A percentile compares a stretch with the other conserved stretches of the same genome.
Conservation (phyloP, 1,139 yeast genomes). For the Arxiozyma heterogenica region DNA sequence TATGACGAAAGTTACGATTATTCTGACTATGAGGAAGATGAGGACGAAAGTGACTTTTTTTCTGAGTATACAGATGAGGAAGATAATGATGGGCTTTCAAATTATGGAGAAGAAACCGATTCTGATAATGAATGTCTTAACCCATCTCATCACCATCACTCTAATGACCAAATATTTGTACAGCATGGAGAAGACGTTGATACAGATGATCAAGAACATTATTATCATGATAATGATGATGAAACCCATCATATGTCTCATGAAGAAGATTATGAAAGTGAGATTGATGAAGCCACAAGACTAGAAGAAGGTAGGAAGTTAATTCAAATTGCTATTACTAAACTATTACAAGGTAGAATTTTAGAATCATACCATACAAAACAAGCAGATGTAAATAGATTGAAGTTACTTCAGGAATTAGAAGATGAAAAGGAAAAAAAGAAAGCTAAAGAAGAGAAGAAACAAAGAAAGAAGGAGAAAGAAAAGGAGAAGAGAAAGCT, state of each 20-base stretch:
- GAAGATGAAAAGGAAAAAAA: constrained; percentile 72
- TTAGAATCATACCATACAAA: constrained; percentile 70
- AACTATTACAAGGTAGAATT: constrained; percentile 62
- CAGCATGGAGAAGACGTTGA: constrained; percentile 26
- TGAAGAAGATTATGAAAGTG: constrained; percentile 30
- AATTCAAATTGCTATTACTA: constrained; percentile 67
- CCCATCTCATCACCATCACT: constrained; percentile 12
- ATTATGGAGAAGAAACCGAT: constrained; percentile 7
- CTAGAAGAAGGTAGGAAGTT: constrained; percentile 69
- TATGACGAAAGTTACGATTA: constrained; percentile 18
- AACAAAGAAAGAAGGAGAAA: constrained; percentile 65
- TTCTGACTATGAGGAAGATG: constrained; percentile 21
- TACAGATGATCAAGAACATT: constrained; percentile 23
- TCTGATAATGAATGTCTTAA: constrained; percentile 4
- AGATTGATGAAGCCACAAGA: constrained; percentile 47
- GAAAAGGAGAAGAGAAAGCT: constrained; percentile 72
- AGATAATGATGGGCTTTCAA: constrained; percentile 13
- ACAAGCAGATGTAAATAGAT: constrained; percentile 70
- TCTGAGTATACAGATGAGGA: constrained; percentile 16
- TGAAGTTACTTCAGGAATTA: constrained; percentile 64
- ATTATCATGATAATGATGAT: constrained; percentile 24
- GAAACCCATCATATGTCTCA: constrained; percentile 29
- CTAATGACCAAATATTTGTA: constrained; percentile 11
- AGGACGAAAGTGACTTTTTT: constrained; percentile 18
- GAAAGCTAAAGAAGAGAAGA: constrained; percentile 67